A percentile compares a stretch with the other conserved stretches of the same genome.
Evolutionary conservation across 2,329 filamentous ascomycete genomes (phyloP).

Genomic region (Ascochyta clinopodiicola): DNA sequence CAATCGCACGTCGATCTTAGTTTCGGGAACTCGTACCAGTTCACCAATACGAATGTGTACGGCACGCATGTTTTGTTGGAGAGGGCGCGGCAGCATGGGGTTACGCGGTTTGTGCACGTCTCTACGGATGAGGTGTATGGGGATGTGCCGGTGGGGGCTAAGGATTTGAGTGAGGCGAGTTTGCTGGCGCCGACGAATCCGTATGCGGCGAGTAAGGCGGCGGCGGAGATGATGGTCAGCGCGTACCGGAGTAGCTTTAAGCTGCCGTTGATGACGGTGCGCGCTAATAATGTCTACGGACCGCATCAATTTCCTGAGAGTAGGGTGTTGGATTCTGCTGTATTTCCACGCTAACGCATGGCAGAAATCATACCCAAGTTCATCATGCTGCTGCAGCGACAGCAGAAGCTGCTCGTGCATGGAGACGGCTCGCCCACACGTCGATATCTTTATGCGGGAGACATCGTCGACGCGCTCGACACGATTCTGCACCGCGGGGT

Average conservation of each 20-base stretch:
- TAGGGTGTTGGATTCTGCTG: slow-evolving; percentile 52
- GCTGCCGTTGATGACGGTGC: slow-evolving; percentile 78
- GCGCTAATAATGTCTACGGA: slow-evolving; percentile 85
- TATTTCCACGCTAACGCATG: slow-evolving; percentile 15
- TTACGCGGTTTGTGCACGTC: slow-evolving; percentile 79
- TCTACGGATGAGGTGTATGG: slow-evolving; percentile 88
- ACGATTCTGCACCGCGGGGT: slow-evolving; percentile 80
- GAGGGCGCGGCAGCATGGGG: slow-evolving; percentile 72
- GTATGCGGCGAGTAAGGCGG: slow-evolving; percentile 80
- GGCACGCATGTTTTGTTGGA: slow-evolving; percentile 85
- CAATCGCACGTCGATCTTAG: slow-evolving; percentile 83
- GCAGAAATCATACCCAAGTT: slow-evolving; percentile 88
- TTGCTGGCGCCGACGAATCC: slow-evolving; percentile 81
- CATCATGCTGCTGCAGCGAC: slow-evolving; percentile 71
- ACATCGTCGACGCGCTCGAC: slow-evolving; percentile 82
- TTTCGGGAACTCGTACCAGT: slow-evolving; percentile 82
- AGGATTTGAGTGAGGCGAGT: slow-evolving; percentile 75
- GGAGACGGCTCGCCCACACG: slow-evolving; percentile 77
- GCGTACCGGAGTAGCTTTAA: slow-evolving; percentile 87
- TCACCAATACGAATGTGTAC: slow-evolving; percentile 82
- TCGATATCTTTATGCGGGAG: slow-evolving; percentile 78
- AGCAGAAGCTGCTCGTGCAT: slow-evolving; percentile 73
- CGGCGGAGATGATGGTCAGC: slow-evolving; percentile 84
- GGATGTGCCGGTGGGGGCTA: slow-evolving; percentile 74
- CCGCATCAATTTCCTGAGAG: slow-evolving; percentile 85